Base-by-base conservation (phyloP, 768 basidiomycete genomes). In the Macrocybe gigantea region DNA sequence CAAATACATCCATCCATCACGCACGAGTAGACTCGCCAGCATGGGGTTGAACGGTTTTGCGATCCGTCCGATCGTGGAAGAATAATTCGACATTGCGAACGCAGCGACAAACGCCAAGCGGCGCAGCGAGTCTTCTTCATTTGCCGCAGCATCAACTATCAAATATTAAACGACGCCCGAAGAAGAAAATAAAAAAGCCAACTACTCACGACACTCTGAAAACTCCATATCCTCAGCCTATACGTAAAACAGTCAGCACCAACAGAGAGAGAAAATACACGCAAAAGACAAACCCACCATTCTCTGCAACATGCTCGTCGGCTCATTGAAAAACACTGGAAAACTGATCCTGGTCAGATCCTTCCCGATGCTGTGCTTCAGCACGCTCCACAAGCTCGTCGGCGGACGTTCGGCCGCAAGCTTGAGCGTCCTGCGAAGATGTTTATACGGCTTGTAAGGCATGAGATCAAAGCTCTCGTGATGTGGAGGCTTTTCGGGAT, bases 81-180 rank as follows among this genome's bases (percentile, higher is more conserved):
- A 92, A 66, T 98, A 98, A 68, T 97, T 97, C 30, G 89, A 90
- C 92, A 96, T 96, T 2, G 93, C 94, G 64, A 98, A 98, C 1
- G 93, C 94, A 13, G 88, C 92, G 11, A 98, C 92, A 58, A 83
- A 98, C 2, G 93, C 93, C 44, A 96, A 80, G 3, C 94, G 80
- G 46, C 82, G 79, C 39, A 88, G 77, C 1, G 91, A 81, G 58
- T 96, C 89, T 22, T 60, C 61, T 60, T 94, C 88, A 38, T 70
- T 73, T 6, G 80, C 81, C 22, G 94, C 94, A 6, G 88, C 84
- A 56, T 96, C 93, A 58, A 97, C 87, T 91, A 54, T 0, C n/a
- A 41, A 33, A 36, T 14, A 46, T 33, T 48, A 50, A 22, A 33
- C 35, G 49, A 36, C 43, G 34, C 12, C 48, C 41, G 22, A 43